These are phyloP conservation scores for Curvularia hawaiiensis DNA, from an alignment of 2,329 filamentous ascomycete species.

Conservation along the genomic window DNA sequence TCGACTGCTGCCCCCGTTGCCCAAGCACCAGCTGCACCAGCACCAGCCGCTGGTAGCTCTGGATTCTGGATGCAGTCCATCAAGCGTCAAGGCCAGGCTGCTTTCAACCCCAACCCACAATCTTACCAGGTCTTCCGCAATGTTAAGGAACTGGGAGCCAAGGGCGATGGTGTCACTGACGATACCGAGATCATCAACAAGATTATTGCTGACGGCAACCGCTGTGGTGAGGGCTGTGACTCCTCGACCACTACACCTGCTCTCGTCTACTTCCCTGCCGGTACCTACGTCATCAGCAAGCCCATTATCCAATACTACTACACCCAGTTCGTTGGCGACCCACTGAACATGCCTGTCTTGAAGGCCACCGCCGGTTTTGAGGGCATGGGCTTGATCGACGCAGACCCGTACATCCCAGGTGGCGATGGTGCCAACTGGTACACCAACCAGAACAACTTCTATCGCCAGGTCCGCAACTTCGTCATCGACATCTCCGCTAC, in stretches of 20 bases:
- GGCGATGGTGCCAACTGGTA: conserved; percentile 60
- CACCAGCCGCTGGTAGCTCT: conserved; percentile 32
- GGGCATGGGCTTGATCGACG: conserved; percentile 88
- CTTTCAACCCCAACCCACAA: conserved; percentile 62
- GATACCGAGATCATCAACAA: conserved; percentile 88
- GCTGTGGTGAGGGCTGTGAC: conserved; percentile 82
- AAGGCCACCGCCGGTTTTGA: conserved; percentile 67
- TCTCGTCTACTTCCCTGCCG: conserved; percentile 88
- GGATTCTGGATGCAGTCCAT: conserved; percentile 76
- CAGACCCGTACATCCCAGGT: conserved; percentile 76
- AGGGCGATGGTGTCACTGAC: conserved; percentile 71
- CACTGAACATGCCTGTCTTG: conserved; percentile 71
- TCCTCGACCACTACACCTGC: conserved; percentile 84
- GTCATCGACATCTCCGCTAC: conserved; percentile 54
- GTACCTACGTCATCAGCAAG: conserved; percentile 80
- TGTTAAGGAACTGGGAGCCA: conserved; percentile 51
- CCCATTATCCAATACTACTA: conserved; percentile 90
- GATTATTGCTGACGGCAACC: conserved; percentile 76
- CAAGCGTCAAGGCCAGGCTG: conserved; percentile 69
- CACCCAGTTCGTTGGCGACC: conserved; percentile 89
- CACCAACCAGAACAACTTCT: conserved; percentile 62
- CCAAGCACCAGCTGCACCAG: conserved; percentile 23
- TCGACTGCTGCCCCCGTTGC: conserved; percentile 39
- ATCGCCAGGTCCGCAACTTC: conserved; percentile 61
- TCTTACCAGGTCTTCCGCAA: conserved; percentile 67